A percentile compares a stretch with the other conserved stretches of the same genome.
phyloP scores from a whole-genome alignment of 805 yeast species.

The Candida sithepensis region DNA sequence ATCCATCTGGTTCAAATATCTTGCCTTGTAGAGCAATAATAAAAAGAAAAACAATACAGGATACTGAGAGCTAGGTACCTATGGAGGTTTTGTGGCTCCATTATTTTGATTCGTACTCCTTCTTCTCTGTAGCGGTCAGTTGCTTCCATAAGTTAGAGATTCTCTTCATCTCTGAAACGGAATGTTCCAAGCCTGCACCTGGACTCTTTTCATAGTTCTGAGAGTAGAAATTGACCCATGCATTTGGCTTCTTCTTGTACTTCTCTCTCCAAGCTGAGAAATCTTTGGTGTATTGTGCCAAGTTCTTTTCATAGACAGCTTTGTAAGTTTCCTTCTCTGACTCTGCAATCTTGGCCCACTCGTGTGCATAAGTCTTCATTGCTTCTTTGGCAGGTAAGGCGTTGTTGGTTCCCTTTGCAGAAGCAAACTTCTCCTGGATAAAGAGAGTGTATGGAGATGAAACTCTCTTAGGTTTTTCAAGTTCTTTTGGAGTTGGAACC shows the following conservation, averaged over 20 bases:
- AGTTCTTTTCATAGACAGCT: constrained; percentile 2
- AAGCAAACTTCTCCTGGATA: constrained; percentile 12
- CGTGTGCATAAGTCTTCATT: constrained; percentile 13
- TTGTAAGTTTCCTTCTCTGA: constrained; percentile 15
- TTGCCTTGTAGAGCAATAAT: neutral
- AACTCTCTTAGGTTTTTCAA: constrained; percentile 24
- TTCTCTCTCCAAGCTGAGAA: constrained; percentile 25
- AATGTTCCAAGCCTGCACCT: constrained; percentile 12
- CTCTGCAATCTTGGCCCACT: constrained; percentile 21
- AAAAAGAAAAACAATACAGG: neutral
- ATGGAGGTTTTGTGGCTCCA: neutral
- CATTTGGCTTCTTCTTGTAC: constrained; percentile 18
- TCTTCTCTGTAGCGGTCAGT: constrained; percentile 21
- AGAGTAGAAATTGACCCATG: constrained; percentile 22
- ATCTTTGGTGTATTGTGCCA: constrained; percentile 9
- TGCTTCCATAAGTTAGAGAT: constrained; percentile 21
- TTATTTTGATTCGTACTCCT: constrained; percentile 15
- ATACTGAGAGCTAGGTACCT: no score
- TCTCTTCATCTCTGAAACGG: constrained; percentile 15
- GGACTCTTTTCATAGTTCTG: constrained; percentile 11
- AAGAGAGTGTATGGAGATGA: constrained; percentile 14
- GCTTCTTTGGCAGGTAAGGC: constrained; percentile 5
- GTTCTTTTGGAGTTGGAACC: constrained; percentile 2
- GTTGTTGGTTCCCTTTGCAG: constrained; percentile 1
- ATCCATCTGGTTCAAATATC: no score